Evolutionary conservation across 2,329 filamentous ascomycete species (phyloP).

Genomic region (Monosporascus sp.): DNA sequence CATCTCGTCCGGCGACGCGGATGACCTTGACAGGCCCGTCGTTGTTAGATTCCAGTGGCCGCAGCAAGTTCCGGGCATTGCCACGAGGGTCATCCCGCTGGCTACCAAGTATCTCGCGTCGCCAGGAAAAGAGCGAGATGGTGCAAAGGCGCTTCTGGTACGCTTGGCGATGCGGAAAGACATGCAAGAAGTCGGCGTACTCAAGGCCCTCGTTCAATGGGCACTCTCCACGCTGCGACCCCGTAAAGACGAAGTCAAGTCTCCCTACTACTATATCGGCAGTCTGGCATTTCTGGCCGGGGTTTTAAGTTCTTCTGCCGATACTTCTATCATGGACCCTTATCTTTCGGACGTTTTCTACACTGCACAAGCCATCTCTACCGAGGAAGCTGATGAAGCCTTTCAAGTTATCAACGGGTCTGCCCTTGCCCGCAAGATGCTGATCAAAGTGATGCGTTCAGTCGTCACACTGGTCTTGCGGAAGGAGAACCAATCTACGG

Average conservation of each 20-base stretch:
- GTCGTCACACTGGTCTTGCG: slow-evolving; percentile 62
- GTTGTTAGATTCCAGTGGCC: slow-evolving; percentile 52
- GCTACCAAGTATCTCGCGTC: slow-evolving; percentile 66
- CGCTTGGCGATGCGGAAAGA: slow-evolving; percentile 78
- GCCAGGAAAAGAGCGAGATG: slow-evolving; percentile 82
- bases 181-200: slow-evolving; percentile 73
- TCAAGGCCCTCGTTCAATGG: slow-evolving; percentile 65
- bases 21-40: slow-evolving; percentile 36
- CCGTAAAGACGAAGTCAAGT: slow-evolving; percentile 30
- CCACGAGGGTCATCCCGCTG: slow-evolving; percentile 63
- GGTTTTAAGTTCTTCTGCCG: slow-evolving; percentile 61
- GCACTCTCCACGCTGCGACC: slow-evolving; percentile 56
- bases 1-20: slow-evolving; percentile 61
- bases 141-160: slow-evolving; percentile 77
- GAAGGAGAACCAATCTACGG: slow-evolving; percentile 35
- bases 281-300: slow-evolving; percentile 74
- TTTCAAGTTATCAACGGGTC: slow-evolving; percentile 59
- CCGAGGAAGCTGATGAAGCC: slow-evolving; percentile 36
- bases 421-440: slow-evolving; percentile 72
- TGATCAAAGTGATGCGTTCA: slow-evolving; percentile 79
- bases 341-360: slow-evolving; percentile 63
- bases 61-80: slow-evolving; percentile 59
- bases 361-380: slow-evolving; percentile 54
- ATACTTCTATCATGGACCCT: slow-evolving; percentile 67
- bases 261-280: slow-evolving; percentile 73